A percentile compares a stretch with the other conserved stretches of the same genome.
Evolutionary conservation across 148 eudicot genomes (phyloP).

Genomic region (Dysphania ambrosioides): DNA sequence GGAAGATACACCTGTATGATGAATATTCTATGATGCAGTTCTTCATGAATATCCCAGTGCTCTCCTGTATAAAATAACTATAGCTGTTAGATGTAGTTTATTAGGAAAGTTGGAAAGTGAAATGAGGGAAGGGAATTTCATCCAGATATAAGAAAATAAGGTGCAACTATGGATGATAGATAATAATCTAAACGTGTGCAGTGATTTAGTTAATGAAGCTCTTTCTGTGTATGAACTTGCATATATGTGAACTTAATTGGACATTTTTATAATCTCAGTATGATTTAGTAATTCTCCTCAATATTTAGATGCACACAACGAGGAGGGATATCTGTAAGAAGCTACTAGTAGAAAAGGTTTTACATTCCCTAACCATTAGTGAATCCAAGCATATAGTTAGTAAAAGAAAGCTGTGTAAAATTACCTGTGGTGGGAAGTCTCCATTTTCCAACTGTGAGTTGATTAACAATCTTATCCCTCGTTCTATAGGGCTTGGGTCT

Average conservation of each 20-base stretch:
- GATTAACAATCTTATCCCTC: constrained; percentile 42
- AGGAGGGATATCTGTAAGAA: too few species aligned
- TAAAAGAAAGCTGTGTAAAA: neutral
- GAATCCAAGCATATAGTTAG: too few species aligned
- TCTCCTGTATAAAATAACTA: constrained; percentile 22
- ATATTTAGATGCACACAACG: too few species aligned
- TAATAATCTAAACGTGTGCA: neutral
- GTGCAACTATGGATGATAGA: neutral
- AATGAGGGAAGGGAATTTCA: neutral
- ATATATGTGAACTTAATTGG: neutral
- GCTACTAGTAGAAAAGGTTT: too few species aligned
- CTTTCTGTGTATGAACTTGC: neutral
- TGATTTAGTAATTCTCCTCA: neutral
- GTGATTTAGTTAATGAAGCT: neutral
- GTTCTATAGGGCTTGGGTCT: constrained; percentile 45
- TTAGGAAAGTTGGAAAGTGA: neutral
- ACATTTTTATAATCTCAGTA: neutral
- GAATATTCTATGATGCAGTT: constrained; percentile 32
- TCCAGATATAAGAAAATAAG: neutral
- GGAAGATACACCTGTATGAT: constrained; percentile 28
- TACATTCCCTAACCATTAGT: too few species aligned
- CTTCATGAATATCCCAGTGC: constrained; percentile 36
- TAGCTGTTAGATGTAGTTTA: neutral
- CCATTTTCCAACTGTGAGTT: constrained; percentile 55
- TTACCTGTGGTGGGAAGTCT: constrained; percentile 61